phyloP scores from a whole-genome alignment of 805 yeast species.

The Lachancea kluyveri region DNA sequence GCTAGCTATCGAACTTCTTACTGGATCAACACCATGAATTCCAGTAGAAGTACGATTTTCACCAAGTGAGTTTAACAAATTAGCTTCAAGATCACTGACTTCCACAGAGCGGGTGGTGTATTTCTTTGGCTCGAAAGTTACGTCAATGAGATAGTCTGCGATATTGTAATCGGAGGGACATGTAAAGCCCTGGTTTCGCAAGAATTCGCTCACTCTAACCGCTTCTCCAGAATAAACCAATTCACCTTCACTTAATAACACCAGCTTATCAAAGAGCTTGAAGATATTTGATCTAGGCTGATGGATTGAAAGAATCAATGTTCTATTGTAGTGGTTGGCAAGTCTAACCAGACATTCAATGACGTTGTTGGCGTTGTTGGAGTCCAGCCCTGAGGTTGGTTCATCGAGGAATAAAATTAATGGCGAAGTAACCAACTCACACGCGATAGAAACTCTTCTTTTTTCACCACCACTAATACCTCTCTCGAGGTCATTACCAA shows the following conservation, averaged over 20 bases:
- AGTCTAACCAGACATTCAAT: slow-evolving; percentile 76
- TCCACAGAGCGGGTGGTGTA: slow-evolving; percentile 3
- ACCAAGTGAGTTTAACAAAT: slow-evolving; percentile 10
- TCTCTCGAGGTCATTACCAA: slow-evolving; percentile 83
- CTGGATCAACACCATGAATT: slow-evolving; percentile 25
- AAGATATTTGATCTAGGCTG: slow-evolving; percentile 97
- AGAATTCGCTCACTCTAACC: slow-evolving; percentile 66
- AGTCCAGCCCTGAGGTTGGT: slow-evolving; percentile 93
- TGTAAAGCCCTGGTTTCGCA: slow-evolving; percentile 63
- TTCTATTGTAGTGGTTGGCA: slow-evolving; percentile 75
- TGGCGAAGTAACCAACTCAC: slow-evolving; percentile 87
- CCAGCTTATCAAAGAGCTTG: slow-evolving; percentile 75
- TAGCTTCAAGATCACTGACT: slow-evolving; percentile 26
- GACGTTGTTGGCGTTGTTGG: slow-evolving; percentile 89
- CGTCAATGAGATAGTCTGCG: slow-evolving; percentile 89
- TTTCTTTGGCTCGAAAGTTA: slow-evolving; percentile 55
- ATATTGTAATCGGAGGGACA: slow-evolving; percentile 90
- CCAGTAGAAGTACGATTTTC: slow-evolving; percentile 24
- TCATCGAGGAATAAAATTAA: slow-evolving; percentile 79
- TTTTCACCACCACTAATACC: slow-evolving; percentile 86
- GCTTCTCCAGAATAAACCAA: slow-evolving; percentile 86
- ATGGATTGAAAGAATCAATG: slow-evolving; percentile 89
- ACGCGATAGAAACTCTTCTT: slow-evolving; percentile 86
- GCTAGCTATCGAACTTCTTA: slow-evolving; percentile 27
- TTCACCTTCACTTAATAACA: slow-evolving; percentile 78